A percentile compares a stretch with the other conserved stretches of the same genome.
Conservation (phyloP, 192 early-diverging fungal species). For the Backusella morwellensis region DNA sequence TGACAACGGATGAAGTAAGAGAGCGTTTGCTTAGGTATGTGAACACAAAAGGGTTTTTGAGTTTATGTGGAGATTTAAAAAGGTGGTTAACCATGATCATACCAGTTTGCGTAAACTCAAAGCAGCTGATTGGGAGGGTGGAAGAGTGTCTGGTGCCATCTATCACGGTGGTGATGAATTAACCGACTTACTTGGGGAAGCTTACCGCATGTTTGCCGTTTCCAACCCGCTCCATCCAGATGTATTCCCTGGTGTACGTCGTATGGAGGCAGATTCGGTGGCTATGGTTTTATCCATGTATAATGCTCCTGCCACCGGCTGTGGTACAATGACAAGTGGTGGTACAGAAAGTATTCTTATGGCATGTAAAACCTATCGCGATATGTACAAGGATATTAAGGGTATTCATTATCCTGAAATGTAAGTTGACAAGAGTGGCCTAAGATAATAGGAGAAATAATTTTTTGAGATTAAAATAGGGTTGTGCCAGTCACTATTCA, state of each 20-base stretch:
- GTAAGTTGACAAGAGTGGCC: constrained; percentile 44
- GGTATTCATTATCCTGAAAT: constrained; percentile 91
- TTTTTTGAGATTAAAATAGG: constrained; percentile 34
- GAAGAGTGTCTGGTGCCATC: constrained; percentile 85
- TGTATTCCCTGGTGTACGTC: constrained; percentile 91
- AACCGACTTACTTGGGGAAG: constrained; percentile 68
- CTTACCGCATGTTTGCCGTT: constrained; percentile 79
- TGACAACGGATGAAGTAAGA: constrained; percentile 60
- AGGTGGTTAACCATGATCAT: constrained; percentile 26
- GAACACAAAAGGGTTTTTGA: background rate
- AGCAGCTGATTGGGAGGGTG: constrained; percentile 77
- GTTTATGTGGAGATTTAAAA: constrained; percentile 7
- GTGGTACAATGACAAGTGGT: constrained; percentile 90
- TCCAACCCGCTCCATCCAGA: constrained; percentile 94
- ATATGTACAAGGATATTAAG: constrained; percentile 73
- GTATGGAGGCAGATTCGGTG: constrained; percentile 94
- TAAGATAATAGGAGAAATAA: background rate
- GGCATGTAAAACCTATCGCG: constrained; percentile 92
- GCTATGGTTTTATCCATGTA: constrained; percentile 90
- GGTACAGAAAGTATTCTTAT: constrained; percentile 95
- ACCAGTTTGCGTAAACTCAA: constrained; percentile 55
- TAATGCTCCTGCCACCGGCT: constrained; percentile 68
- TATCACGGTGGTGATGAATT: constrained; percentile 92
- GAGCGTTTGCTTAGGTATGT: constrained; percentile 58
- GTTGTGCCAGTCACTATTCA: constrained; percentile 92